Conservation (phyloP, 2,329 filamentous ascomycete genomes). For the Xylaria multiplex region DNA sequence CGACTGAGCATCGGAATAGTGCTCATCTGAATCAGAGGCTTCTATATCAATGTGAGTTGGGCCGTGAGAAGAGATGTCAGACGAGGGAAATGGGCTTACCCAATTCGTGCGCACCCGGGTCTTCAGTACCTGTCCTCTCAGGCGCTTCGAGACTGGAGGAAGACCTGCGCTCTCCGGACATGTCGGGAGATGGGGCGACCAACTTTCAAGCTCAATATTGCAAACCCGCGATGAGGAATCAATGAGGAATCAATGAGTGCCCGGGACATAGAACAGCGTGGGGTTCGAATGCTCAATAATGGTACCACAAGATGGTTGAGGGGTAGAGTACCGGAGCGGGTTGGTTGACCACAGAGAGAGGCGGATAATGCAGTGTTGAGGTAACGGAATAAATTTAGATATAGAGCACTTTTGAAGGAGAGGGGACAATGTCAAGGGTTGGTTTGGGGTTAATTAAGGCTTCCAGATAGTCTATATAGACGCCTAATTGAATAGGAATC, state of each 20-base stretch:
- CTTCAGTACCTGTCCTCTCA: constrained; percentile 55
- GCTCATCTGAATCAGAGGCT: constrained; percentile 72
- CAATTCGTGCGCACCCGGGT: constrained; percentile 69
- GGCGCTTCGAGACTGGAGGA: constrained; percentile 48
- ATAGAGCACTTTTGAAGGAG: constrained; percentile 14
- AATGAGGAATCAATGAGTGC: constrained; percentile 18
- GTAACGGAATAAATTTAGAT: constrained; percentile 12
- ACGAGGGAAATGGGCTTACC: constrained; percentile 54
- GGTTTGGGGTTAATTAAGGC: constrained; percentile 14
- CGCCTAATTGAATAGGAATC: constrained; percentile 4
- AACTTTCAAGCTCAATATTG: constrained; percentile 12
- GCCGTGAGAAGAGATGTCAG: constrained; percentile 3
- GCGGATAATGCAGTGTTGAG: constrained; percentile 16
- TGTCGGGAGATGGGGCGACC: constrained; percentile 29
- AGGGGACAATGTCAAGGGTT: constrained; percentile 6
- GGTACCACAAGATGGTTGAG: constrained; percentile 29
- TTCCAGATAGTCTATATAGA: neutral
- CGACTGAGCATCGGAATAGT: constrained; percentile 74
- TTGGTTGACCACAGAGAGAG: constrained; percentile 22
- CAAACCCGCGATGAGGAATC: constrained; percentile 21
- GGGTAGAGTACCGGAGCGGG: constrained; percentile 22
- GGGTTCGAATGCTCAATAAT: constrained; percentile 11
- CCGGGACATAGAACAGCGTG: constrained; percentile 4
- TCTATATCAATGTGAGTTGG: constrained; percentile 39
- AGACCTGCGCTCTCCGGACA: constrained; percentile 46